Evolutionary conservation across 2,329 filamentous ascomycete species (phyloP).

Genomic region (Lecanicillium sp.): DNA sequence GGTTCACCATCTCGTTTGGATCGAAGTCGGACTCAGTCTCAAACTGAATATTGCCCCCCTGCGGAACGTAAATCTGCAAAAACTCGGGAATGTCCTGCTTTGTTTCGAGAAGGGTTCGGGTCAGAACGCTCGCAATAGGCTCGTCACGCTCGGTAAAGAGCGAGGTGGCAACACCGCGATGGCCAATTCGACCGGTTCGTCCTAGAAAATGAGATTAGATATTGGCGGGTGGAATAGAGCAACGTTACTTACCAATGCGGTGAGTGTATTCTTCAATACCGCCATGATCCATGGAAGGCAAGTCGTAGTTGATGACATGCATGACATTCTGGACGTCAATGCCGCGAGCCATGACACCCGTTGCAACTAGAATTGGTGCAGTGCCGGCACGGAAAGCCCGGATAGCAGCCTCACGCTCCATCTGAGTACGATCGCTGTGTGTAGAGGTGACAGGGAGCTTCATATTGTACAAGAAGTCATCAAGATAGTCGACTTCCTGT

Average conservation of each 20-base stretch:
- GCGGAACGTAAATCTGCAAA: conserved; percentile 55
- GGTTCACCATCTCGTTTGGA: conserved; percentile 22
- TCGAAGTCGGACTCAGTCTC: conserved; percentile 50
- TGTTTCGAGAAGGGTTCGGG: conserved; percentile 75
- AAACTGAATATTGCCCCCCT: conserved; percentile 42
- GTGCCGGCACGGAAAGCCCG: conserved; percentile 71
- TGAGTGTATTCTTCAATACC: conserved; percentile 92
- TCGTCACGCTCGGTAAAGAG: conserved; percentile 79
- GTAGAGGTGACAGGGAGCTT: conserved; percentile 80
- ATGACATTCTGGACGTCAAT: conserved; percentile 81
- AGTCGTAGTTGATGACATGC: conserved; percentile 90
- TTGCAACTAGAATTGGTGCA: conserved; percentile 75
- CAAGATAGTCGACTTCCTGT: conserved; percentile 68
- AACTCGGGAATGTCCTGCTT: conserved; percentile 78
- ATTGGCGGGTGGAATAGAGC: too few relatives aligned
- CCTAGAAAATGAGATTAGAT: conserved; percentile 37
- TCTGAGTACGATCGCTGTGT: conserved; percentile 78
- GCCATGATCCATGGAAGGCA: conserved; percentile 67
- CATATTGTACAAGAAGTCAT: conserved; percentile 79
- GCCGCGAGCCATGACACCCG: conserved; percentile 79
- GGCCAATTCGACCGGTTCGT: conserved; percentile 88
- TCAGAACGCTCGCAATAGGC: conserved; percentile 63
- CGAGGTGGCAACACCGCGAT: conserved; percentile 76
- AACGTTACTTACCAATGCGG: conserved; percentile 64
- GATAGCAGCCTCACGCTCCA: conserved; percentile 87